Evolutionary conservation across 1,284 basidiomycete species (phyloP), one percentile per base, ranked within the genome.

Genomic region (Ceratobasidium theobromae): DNA sequence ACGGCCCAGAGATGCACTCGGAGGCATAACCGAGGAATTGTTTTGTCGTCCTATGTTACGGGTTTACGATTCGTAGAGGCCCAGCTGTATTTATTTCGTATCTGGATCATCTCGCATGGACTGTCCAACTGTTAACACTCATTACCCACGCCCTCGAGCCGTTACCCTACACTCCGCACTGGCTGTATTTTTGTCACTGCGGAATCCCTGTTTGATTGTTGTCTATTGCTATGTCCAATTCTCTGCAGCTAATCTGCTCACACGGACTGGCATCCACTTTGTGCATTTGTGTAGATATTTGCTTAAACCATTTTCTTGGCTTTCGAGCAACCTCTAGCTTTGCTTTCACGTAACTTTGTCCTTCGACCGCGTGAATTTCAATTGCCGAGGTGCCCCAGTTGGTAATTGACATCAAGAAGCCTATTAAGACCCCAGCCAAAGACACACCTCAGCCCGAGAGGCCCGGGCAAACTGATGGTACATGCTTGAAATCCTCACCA

Each of bases 71-170:
- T 54, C 64, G 25, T 40, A 65, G 52, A 54, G 49, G 23, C 38
- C n/a, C 33, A 53, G 25, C 40, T 45, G 53, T 55, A 46, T 53
- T 14, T 55, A 53, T 55, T 48, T 65, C 30, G 35, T 32, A 45
- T 48, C 41, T 43, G 64, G 64, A 4, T n/a, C 40, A 21, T 53
- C 49, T 55, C 48, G 43, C 43, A 54, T 30, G 64, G 64, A 65
- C 64, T 65, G 52, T 48, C 64, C 64, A 54, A 65, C 64, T 65
- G 43, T 4, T 46, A 30, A 54, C 64, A 48, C 30, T 65, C 64
- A 41, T 55, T 65, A 53, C 53, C 53, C 52, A 27, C 16, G 35
- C 60, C 32, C n/a, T n/a, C n/a, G n/a, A n/a, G 18, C 28, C 33
- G 28, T 33, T 52, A 52, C 54, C 16, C 4, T 65, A 65, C 62